Base-by-base conservation (phyloP, 306 rosid species). In the Prosopis cineraria region DNA sequence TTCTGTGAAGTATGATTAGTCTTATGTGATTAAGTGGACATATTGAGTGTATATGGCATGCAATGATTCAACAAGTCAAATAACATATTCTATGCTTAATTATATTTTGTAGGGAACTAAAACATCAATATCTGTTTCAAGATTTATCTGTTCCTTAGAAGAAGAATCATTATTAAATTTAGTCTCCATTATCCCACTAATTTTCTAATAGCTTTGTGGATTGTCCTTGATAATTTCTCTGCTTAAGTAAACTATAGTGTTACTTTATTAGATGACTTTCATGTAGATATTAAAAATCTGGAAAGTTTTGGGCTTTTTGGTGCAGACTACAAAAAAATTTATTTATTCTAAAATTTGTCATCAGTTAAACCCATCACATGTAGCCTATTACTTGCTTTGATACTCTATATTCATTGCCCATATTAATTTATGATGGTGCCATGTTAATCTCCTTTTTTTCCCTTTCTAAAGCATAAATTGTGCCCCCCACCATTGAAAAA, bases 261-360 rank as follows among this genome's bases (percentile, higher is more conserved):
- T 31, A 45, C 80, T 70, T 31, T 74, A 1, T 79, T 63, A 41
- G 68, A 70, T 55, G 66, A 74, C 45, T n/a, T 67, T 19, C 3
- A 45, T n/a, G 52, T 45, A 3, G 17, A 24, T n/a, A n/a, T n/a
- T 58, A 16, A 60, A 48, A 41, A 39, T 66, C 63, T 76, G 64
- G 27, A 10, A 56, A 34, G 1, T 55, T 65, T 65, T 55, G 39
- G 74, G 62, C 29, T 74, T 55, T 27, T 48, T 50, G 69, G 66
- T 67, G 59, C n/a, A n/a, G n/a, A n/a, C n/a, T n/a, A n/a, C n/a
- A 22, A 27, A 2, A 68, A 68, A 62, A 75, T 60, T 80, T 74
- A 22, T 59, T 62, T 52, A 30, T 45, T 74, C 22, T 22, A 43
- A 44, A 29, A 30, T 47, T 73, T 73, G 75, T 43, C 55, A 55